A percentile compares a stretch with the other conserved stretches of the same genome.
phyloP scores from a whole-genome alignment of 257 asterid species.

The Cordia subcordata region DNA sequence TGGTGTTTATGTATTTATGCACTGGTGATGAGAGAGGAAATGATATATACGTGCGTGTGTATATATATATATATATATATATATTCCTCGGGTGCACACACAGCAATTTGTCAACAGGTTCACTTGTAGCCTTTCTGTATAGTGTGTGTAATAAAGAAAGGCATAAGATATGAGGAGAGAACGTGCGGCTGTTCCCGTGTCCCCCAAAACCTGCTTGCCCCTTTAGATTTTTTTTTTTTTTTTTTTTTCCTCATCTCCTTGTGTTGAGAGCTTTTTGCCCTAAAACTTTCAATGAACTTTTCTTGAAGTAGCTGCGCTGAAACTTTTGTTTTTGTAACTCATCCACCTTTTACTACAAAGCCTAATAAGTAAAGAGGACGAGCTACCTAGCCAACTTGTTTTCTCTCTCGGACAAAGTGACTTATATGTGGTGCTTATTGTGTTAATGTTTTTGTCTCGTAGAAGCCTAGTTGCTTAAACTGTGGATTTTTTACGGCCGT shows the following conservation, averaged over 20 bases:
- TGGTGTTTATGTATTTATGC: slow-evolving; percentile 49
- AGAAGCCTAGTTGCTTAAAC: too few relatives aligned
- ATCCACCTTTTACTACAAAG: neutral
- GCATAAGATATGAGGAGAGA: slow-evolving; percentile 53
- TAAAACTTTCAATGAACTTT: slow-evolving; percentile 33
- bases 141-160: slow-evolving; percentile 9
- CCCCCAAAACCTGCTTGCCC: slow-evolving; percentile 36
- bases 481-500: too few relatives aligned
- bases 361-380: too few relatives aligned
- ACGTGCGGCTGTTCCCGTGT: slow-evolving; percentile 88
- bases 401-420: too few relatives aligned
- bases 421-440: too few relatives aligned
- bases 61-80: neutral
- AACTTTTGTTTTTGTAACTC: neutral
- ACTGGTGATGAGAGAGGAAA: slow-evolving; percentile 33
- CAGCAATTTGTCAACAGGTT: slow-evolving; percentile 24
- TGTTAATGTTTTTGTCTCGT: too few relatives aligned
- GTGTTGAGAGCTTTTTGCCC: slow-evolving; percentile 67
- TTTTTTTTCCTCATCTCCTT: slow-evolving; percentile 63
- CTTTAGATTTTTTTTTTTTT: slow-evolving; percentile 30
- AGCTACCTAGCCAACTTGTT: too few relatives aligned
- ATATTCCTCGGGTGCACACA: slow-evolving; percentile 19
- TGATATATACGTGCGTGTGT: slow-evolving; percentile 14
- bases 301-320: slow-evolving; percentile 45
- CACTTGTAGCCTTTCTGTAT: slow-evolving; percentile 17